Evolutionary conservation across 2,329 filamentous ascomycete species (phyloP), one percentile per base, ranked within the genome.

Genomic region (Simplicillium aogashimaense): DNA sequence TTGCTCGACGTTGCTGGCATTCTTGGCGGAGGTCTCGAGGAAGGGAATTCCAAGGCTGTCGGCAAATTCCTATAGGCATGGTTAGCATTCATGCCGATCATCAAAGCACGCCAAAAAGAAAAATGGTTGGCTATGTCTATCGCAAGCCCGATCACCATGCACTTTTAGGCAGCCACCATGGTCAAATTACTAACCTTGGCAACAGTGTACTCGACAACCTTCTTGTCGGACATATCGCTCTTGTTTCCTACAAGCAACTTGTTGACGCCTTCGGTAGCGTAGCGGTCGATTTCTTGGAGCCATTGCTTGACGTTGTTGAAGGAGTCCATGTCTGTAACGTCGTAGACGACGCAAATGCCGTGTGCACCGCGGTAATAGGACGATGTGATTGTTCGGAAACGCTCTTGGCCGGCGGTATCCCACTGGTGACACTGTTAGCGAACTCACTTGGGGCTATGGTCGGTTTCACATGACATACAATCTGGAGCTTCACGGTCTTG

Each of bases 221-320:
- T 98, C 85, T 98, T 98, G 72, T 98, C 92, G 45, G 90, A 81
- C 88, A 98, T 97, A 85, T 98, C 92, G 70, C 88, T 95, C 84
- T 98, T 98, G 84, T 98, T 98, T 60, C 92, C 92, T 47, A 98
- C 90, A 47, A 98, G 81, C 51, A 98, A 78, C 78, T 98, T 98
- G 81, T 98, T 98, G 60, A 98, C 92, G 51, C 92, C 92, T 70
- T 98, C 92, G 53, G 92, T 98, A 55, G 92, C 92, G 60, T 98
- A 97, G 65, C 92, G 83, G 73, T 98, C 92, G 56, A 98, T 98
- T 73, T 98, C 92, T 68, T 98, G 92, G 47, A 98, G 80, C 92
- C 92, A 98, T 76, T 98, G 92, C 85, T 98, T 97, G 58, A 98
- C 92, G 73, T 97, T 98, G 82, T 98, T 97, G 86, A 98, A 98